Base-by-base conservation (phyloP, 1,284 basidiomycete species). In the Apiotrichum sp. region DNA sequence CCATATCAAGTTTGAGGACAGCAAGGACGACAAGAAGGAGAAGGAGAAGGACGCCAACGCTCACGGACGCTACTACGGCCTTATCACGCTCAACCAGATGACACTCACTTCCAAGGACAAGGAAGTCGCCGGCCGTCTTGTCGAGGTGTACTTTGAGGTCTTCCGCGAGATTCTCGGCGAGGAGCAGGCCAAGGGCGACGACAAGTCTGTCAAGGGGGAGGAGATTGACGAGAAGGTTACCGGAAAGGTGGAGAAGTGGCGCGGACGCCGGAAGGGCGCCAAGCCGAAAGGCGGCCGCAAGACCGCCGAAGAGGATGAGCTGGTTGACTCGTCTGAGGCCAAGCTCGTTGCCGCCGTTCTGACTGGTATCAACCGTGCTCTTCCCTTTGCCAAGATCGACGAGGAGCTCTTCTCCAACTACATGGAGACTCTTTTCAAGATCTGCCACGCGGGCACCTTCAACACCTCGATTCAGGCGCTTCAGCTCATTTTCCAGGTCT, bases 401-500 rank as follows among this genome's bases (percentile, higher is more conserved):
- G 78, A 80, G 32, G 87, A 66, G 75, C 83, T 68, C 80, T 86
- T 98, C 65, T 83, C 86, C 65, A 84, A 86, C 61, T 93, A 97
- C 69, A 87, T 98, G 69, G 87, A 93, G 71, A 95, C 91, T 0
- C 83, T 98, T 31, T 98, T 98, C 82, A 83, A 88, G 55, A 93
- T 98, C 69, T 95, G 90, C 2, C 95, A 98, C 75, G 89, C 89
- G 0, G 80, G 81, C 33, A 82, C 82, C 1, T 98, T 98, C 83
- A 98, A 96, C 76, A 93, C 95, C 62, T 91, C 93, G 13, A 84
- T 98, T 13, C 96, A 97, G 75, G 90, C 93, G 0, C 82, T 98
- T 0, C 83, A 90, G 56, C 83, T 98, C n/a, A 88, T 98, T 62
- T 87, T 89, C 72, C 91, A 93, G 68, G 87, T 98, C 44, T 71